Conservation (phyloP, 441 rosid genomes). For the Populus hybrid region DNA sequence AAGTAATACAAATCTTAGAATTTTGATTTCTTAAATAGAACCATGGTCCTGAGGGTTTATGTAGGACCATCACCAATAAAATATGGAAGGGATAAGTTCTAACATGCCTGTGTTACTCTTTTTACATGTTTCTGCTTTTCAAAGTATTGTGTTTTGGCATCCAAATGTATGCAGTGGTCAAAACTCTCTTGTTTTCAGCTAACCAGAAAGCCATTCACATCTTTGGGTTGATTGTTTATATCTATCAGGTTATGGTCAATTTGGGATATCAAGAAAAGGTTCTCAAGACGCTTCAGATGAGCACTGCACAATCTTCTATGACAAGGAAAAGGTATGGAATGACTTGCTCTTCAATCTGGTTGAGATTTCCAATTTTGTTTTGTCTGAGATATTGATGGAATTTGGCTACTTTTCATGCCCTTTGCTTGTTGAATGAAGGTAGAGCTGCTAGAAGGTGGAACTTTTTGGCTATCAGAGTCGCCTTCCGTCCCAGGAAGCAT, state of each 20-base stretch:
- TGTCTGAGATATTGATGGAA: conserved; percentile 1
- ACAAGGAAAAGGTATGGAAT: conserved; percentile 72
- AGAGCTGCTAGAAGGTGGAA: conserved; percentile 94
- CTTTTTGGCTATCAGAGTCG: conserved; percentile 99
- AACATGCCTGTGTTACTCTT: not conserved
- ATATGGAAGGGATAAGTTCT: not conserved
- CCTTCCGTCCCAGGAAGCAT: conserved; percentile 97
- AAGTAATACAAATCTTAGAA: not conserved
- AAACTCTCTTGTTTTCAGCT: conserved; percentile 13
- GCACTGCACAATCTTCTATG: conserved; percentile 86
- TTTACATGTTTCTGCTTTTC: not conserved
- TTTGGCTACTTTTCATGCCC: not conserved
- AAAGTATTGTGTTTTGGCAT: not conserved
- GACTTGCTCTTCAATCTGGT: conserved; percentile 4
- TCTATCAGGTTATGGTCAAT: conserved; percentile 71
- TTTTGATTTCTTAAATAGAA: not conserved
- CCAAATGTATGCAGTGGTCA: not conserved
- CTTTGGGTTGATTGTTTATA: not conserved
- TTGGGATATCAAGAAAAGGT: conserved; percentile 93
- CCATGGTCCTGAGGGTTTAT: not conserved
- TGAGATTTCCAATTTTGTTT: not conserved
- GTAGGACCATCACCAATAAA: not conserved
- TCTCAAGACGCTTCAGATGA: conserved; percentile 71
- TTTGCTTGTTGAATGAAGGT: conserved; percentile 58
- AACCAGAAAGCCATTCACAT: conserved; percentile 15